Base-by-base conservation (phyloP, 306 rosid genomes). In the Chamaecrista fasciculata region DNA sequence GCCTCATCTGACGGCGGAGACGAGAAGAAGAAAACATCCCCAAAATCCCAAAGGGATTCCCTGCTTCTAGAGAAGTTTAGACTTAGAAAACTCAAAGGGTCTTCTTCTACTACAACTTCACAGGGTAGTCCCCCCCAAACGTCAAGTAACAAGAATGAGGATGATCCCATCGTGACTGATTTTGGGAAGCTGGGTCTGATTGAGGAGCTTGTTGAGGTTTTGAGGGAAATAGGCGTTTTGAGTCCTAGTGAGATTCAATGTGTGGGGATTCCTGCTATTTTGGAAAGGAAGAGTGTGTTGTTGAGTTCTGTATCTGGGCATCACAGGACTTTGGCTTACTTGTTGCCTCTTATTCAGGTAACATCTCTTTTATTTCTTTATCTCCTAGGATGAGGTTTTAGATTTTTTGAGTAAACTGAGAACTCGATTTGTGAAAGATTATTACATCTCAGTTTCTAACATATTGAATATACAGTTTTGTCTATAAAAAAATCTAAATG, bases 281-380 rank as follows among this genome's bases (percentile, higher is more conserved):
- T 90, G 85, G 94, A 80, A 66, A 94, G 89, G 50, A 86, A 81
- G 69, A 82, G 83, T 70, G 76, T 93, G 70, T 83, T 93, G 69
- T 72, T 93, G 81, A 90, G 96, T 74, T 83, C 36, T 33, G 89
- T 87, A 28, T 77, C 92, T 65, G 87, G 89, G 1, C 86, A 84
- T 76, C 92, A 92, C 10, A 88, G 87, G 69, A 79, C 91, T 29
- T 75, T 90, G 73, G 94, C 98, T 42, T 86, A 86, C 79, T 66
- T 93, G 87, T 84, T 93, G 55, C 98, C 98, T 47, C 84, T 93
- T 80, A 81, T 91, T 79, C 98, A 93, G 96, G 97, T 93, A 63
- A n/a, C 3, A 64, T 42, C 14, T 26, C 4, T 46, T 19, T 18
- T 44, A 5, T 42, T 11, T 12, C 31, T 43, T 24, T 20, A 3